Base-by-base conservation (phyloP, 352 stramenopile genomes). In the Globisporangium solare region DNA sequence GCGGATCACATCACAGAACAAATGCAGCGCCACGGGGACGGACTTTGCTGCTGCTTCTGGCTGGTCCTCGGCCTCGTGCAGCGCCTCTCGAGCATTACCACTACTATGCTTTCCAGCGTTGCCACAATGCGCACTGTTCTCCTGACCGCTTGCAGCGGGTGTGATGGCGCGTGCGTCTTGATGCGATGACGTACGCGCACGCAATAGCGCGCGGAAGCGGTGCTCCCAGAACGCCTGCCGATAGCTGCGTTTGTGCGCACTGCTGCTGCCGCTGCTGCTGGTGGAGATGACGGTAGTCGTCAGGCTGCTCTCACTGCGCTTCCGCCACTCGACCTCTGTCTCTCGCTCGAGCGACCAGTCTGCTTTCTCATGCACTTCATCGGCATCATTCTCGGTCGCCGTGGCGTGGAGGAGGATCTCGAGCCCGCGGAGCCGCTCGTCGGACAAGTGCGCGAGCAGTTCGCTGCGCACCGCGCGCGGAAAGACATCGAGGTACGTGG, bases 1-100 rank as follows among this genome's bases (percentile, higher is more conserved):
- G 11, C 63, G 56, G 41, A 91, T 75, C 2, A 89, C 73, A 35
- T 88, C 71, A 7, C 66, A 61, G 55, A 86, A 92, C 8, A 90
- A 65, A 1, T 64, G 56, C 14, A 70, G 47, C 20, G 54, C 15
- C 18, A 15, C 31, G 18, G 49, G 17, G 3, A 42, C 45, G 8
- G 18, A 11, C 10, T 13, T 22, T n/a, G 42, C 27, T 58, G 21
- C 39, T 50, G 37, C 8, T 50, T 7, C 49, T 43, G 17, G 8
- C 11, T 41, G 21, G 18, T 18, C 11, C 12, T 2, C 47, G 18
- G 35, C 15, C 12, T 35, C 27, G 21, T 18, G 39, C 21, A 27
- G 20, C 47, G 24, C 31, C 10, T 51, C 52, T 32, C 21, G 40
- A 24, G 11, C 17, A 6, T n/a, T 41, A 13, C 4, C 6, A 49